Evolutionary conservation across 2,329 filamentous ascomycete genomes (phyloP).

Genomic region (Huntiella bhutanensis): DNA sequence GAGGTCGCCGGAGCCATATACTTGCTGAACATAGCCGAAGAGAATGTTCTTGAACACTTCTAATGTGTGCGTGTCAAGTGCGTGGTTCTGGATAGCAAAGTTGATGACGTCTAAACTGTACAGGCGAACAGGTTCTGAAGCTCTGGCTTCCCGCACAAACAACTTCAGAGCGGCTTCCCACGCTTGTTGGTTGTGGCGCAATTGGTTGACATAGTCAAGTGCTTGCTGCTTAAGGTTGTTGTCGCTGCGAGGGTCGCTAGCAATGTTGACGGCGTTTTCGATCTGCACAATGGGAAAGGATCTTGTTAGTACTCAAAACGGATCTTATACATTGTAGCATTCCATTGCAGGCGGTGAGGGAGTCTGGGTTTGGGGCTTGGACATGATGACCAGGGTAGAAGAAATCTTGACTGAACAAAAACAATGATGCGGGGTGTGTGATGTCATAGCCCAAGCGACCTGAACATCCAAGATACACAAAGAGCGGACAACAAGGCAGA

Average conservation of each 20-base stretch:
- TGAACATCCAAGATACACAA: too few relatives aligned
- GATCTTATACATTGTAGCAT: too few relatives aligned
- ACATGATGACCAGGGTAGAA: not conserved
- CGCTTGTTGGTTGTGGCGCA: conserved; percentile 64
- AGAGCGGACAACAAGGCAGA: too few relatives aligned
- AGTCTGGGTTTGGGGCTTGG: not conserved
- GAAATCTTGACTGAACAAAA: too few relatives aligned
- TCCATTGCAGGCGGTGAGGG: not conserved
- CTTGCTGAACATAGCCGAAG: conserved; percentile 59
- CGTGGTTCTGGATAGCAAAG: conserved; percentile 65
- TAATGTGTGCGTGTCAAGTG: conserved; percentile 55
- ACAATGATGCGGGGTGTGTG: not conserved
- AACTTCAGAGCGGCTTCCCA: conserved; percentile 81
- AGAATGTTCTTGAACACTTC: conserved; percentile 62
- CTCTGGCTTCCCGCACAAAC: conserved; percentile 59
- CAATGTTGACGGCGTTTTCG: conserved; percentile 88
- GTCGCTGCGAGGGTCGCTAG: conserved; percentile 64
- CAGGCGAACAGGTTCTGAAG: conserved; percentile 70
- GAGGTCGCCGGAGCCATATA: conserved; percentile 44
- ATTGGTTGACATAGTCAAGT: conserved; percentile 58
- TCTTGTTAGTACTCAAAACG: too few relatives aligned
- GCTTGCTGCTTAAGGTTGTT: conserved; percentile 62
- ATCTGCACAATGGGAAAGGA: conserved; percentile 33
- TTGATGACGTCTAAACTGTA: conserved; percentile 87
- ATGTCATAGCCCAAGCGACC: too few relatives aligned